Conservation (phyloP, 1,284 basidiomycete species). For the Microbotryomycetes sp. region DNA sequence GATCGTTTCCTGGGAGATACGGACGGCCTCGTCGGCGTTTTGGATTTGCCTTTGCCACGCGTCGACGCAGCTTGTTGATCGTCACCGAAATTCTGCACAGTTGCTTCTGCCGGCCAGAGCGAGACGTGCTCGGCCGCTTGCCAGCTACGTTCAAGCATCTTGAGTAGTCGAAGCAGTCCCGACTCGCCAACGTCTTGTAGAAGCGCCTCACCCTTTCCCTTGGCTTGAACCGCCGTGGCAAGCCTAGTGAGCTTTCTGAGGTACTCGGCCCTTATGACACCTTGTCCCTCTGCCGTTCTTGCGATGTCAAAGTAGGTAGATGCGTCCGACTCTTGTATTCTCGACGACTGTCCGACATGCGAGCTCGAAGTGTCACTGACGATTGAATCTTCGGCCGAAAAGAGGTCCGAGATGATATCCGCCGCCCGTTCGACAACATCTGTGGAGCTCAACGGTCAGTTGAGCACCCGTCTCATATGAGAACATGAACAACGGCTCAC, state of each 20-base stretch:
- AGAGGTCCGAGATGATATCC: slow-evolving; percentile 19
- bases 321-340: background rate
- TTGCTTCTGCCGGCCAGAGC: slow-evolving; percentile 51
- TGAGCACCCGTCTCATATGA: no score
- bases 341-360: background rate
- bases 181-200: slow-evolving; percentile 53
- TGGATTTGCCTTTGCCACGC: background rate
- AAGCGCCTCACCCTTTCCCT: slow-evolving; percentile 17
- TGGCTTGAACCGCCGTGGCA: background rate
- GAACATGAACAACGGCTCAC: no score
- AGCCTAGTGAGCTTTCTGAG: slow-evolving; percentile 7
- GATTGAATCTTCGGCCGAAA: slow-evolving; percentile 22
- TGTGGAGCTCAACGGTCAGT: no score
- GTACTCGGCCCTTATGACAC: slow-evolving; percentile 8
- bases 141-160: slow-evolving; percentile 67
- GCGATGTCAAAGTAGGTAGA: slow-evolving; percentile 11
- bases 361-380: slow-evolving; percentile 18
- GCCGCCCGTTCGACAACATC: slow-evolving; percentile 11
- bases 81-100: slow-evolving; percentile 21
- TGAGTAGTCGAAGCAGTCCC: slow-evolving; percentile 57
- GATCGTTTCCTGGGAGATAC: slow-evolving; percentile 21
- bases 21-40: background rate
- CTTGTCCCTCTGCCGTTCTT: background rate
- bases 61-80: slow-evolving; percentile 5
- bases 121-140: slow-evolving; percentile 62